Base-by-base conservation (phyloP, 257 asterid genomes). In the Pogostemon cablin region DNA sequence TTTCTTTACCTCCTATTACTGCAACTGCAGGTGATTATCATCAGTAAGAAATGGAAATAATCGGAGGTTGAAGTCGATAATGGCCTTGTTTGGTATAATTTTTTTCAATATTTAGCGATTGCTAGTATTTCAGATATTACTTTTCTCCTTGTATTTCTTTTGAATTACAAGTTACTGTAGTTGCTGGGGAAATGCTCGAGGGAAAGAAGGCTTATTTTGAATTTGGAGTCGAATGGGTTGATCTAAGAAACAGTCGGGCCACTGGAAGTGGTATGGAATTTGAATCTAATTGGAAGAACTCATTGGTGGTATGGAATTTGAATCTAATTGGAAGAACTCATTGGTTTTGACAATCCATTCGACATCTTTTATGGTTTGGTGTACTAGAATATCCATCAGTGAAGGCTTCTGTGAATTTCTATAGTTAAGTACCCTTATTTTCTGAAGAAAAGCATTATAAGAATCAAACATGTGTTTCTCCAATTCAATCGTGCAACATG, bases 251-350 rank as follows among this genome's bases (percentile, higher is more conserved):
- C 54, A 68, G n/a, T 41, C 55, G 73, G 58, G 81, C 6, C 62
- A 66, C 35, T 67, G 75, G 34, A 66, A 75, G 73, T 77, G 87
- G 84, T 62, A 87, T 89, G 96, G 93, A 83, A 80, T 80, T 85
- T 63, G 84, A 81, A 72, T 83, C 82, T 9, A 63, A 80, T 70
- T 81, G 85, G 20, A 85, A 76, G 64, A 81, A 80, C 72, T 75
- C 81, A 4, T 79, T 78, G 48, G 76, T 77, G 87, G 84, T 62
- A 87, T 89, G 96, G 93, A 83, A 80, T 80, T 85, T 67, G 84
- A 81, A 72, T 83, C 82, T 11, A 63, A 80, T 70, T 81, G 85
- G 20, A 85, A 78, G 64, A 81, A 82, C 69, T 75, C 81, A 4
- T 79, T 78, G 49, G 76, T 80, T 70, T 77, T 77, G 62, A 72